Conservation (phyloP, 2,329 filamentous ascomycete species). For the Botrytis deweyae region DNA sequence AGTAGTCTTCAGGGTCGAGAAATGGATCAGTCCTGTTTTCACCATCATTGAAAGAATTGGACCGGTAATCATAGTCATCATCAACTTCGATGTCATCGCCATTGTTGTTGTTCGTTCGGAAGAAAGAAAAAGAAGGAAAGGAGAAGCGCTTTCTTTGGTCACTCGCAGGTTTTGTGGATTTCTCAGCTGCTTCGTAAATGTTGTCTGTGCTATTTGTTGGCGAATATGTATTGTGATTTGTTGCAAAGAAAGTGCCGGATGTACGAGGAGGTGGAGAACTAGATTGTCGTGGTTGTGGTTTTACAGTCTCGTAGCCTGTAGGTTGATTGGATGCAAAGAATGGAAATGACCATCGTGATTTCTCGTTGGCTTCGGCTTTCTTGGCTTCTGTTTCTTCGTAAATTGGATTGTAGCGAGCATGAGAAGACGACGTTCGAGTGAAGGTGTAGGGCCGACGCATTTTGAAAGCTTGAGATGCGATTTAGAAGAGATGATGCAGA, state of each 20-base stretch:
- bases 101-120: background rate
- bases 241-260: constrained; percentile 4
- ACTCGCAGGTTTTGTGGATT: too few species aligned
- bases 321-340: background rate
- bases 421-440: constrained; percentile 1
- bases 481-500: background rate
- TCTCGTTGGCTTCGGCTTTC: background rate
- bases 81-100: background rate
- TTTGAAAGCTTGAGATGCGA: background rate
- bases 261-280: background rate
- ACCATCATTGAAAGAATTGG: background rate
- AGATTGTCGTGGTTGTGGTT: background rate
- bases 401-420: constrained; percentile 15
- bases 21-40: background rate
- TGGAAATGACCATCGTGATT: background rate
- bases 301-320: background rate
- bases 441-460: constrained; percentile 7
- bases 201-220: background rate
- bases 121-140: background rate
- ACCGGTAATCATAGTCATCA: background rate
- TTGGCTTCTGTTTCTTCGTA: constrained; percentile 7
- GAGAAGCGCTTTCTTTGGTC: background rate
- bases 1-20: background rate
- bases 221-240: constrained; percentile 1
- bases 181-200: background rate